A percentile compares a stretch with the other conserved stretches of the same genome.
phyloP scores from a whole-genome alignment of 495 filamentous ascomycete genomes.

The Penicillium fimorum region DNA sequence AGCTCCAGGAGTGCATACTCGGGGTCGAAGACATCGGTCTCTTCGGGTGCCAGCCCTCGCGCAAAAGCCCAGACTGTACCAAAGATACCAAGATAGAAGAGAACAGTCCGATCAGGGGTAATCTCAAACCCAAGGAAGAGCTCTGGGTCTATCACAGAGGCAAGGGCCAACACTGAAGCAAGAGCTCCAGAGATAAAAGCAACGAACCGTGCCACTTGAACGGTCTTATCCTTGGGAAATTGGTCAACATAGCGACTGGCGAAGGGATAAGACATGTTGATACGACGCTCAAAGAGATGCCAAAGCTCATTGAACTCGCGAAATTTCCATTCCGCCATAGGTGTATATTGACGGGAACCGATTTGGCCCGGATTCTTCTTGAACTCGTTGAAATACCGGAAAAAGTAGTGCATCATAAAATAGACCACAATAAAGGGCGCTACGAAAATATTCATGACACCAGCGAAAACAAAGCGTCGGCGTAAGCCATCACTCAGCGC shows the following conservation, averaged over 20 bases:
- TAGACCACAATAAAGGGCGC: conserved; percentile 82
- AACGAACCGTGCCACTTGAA: conserved; percentile 76
- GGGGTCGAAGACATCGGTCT: conserved; percentile 87
- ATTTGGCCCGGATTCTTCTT: conserved; percentile 85
- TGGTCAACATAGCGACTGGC: conserved; percentile 91
- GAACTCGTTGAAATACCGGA: conserved; percentile 93
- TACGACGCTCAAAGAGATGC: conserved; percentile 83
- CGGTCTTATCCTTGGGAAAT: conserved; percentile 91
- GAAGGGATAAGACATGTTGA: conserved; percentile 93
- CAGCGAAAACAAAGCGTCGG: conserved; percentile 73
- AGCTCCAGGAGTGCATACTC: conserved; percentile 84
- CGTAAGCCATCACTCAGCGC: conserved; percentile 74
- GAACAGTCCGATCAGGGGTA: conserved; percentile 73
- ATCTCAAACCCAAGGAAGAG: conserved; percentile 90
- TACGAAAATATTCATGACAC: conserved; percentile 79
- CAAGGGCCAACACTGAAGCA: conserved; percentile 75
- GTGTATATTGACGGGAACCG: conserved; percentile 83
- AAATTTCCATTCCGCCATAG: conserved; percentile 96
- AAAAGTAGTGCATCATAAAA: conserved; percentile 81
- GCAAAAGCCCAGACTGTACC: conserved; percentile 77
- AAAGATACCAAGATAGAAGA: conserved; percentile 76
- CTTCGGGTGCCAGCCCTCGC: conserved; percentile 76
- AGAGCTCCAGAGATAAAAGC: conserved; percentile 85
- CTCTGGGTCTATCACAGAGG: conserved; percentile 82
- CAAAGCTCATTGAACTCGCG: conserved; percentile 96